Evolutionary conservation across 2,329 filamentous ascomycete genomes (phyloP).

Genomic region (Cryphonectria nitschkei): DNA sequence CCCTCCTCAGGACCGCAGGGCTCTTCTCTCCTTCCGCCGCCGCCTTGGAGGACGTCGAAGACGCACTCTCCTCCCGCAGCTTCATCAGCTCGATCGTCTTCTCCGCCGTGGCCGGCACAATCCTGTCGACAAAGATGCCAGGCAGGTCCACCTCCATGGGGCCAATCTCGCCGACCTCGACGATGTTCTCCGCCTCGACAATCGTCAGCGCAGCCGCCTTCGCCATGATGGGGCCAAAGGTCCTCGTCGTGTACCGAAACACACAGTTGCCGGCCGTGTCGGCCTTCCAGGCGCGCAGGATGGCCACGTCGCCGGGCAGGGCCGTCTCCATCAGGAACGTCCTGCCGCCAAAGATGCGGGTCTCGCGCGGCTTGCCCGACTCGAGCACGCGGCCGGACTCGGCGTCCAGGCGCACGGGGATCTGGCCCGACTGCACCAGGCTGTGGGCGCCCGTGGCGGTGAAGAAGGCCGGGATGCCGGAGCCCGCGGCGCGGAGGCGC

Average conservation of each 20-base stretch:
- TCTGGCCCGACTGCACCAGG: slow-evolving; percentile 68
- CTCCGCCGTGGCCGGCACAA: slow-evolving; percentile 71
- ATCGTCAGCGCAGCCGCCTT: slow-evolving; percentile 80
- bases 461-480: slow-evolving; percentile 80
- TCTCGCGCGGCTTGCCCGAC: slow-evolving; percentile 68
- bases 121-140: slow-evolving; percentile 81
- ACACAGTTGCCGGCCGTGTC: slow-evolving; percentile 79
- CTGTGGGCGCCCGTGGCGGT: slow-evolving; percentile 75
- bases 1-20: slow-evolving; percentile 58
- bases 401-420: slow-evolving; percentile 64
- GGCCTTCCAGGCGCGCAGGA: slow-evolving; percentile 75
- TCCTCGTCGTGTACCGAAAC: slow-evolving; percentile 78
- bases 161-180: slow-evolving; percentile 72
- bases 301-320: slow-evolving; percentile 75
- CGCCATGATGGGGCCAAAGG: slow-evolving; percentile 77
- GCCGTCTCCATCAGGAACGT: slow-evolving; percentile 78
- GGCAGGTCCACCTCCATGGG: slow-evolving; percentile 78
- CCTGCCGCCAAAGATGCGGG: slow-evolving; percentile 72
- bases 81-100: slow-evolving; percentile 76
- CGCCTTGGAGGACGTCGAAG: slow-evolving; percentile 37
- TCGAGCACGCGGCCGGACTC: slow-evolving; percentile 62
- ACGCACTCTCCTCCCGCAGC: slow-evolving; percentile 46
- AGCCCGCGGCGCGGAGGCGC: slow-evolving; percentile 71
- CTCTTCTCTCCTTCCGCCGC: slow-evolving; percentile 42
- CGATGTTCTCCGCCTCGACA: slow-evolving; percentile 84